phyloP scores from a whole-genome alignment of 176 grass and related monocot species.

The Cymbopogon citratus region DNA sequence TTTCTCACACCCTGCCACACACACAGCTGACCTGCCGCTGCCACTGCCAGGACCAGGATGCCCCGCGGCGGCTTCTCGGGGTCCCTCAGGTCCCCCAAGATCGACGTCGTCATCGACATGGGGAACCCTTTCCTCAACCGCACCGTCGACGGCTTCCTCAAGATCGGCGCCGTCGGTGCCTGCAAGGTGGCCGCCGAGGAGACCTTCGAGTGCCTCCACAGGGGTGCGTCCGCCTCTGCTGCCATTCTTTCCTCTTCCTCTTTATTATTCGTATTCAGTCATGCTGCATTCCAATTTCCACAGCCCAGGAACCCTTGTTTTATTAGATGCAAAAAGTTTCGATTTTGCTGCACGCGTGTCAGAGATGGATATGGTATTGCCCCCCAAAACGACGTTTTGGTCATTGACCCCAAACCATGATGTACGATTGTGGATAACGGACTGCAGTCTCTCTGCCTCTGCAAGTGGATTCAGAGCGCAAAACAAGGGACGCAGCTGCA shows the following conservation, averaged over 20 bases:
- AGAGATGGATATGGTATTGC: background rate
- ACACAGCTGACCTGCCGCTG: background rate
- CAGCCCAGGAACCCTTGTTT: background rate
- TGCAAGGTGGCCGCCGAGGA: slow-evolving; percentile 80
- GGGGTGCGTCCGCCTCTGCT: slow-evolving; percentile 23
- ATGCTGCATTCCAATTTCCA: background rate
- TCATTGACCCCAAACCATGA: too few species aligned
- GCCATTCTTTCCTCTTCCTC: background rate
- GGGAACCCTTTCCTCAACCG: slow-evolving; percentile 77
- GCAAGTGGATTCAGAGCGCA: too few species aligned
- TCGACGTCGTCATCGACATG: slow-evolving; percentile 59
- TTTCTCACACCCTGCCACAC: too few species aligned
- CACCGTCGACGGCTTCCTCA: slow-evolving; percentile 94
- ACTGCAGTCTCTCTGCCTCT: too few species aligned
- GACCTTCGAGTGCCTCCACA: slow-evolving; percentile 66
- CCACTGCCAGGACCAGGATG: slow-evolving; percentile 25
- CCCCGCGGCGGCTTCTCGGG: slow-evolving; percentile 39
- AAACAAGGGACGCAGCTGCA: too few species aligned
- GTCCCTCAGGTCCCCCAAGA: slow-evolving; percentile 36
- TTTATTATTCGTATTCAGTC: background rate
- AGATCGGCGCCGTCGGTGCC: slow-evolving; percentile 74
- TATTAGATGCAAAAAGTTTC: background rate
- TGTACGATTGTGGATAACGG: too few species aligned
- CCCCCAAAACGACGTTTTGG: too few species aligned
- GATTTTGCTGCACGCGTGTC: background rate